Percentiles rank a stretch among this genome's conserved stretches.
These are phyloP conservation scores for Rhazya stricta DNA, from an alignment of 257 asterid species.

Conservation along the genomic window DNA sequence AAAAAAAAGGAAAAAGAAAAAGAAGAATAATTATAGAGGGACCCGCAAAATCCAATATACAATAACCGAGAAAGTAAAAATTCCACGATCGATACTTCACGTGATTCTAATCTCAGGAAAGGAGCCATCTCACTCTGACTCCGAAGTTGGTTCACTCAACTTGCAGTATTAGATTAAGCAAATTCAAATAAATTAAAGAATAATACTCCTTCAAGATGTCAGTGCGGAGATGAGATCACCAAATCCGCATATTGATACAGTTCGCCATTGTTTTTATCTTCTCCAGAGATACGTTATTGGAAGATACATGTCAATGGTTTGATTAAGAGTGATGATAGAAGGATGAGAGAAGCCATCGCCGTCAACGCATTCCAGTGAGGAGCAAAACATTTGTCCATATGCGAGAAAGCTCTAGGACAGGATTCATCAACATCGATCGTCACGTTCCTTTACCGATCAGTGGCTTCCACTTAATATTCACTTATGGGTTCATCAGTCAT, in stretches of 20 bases:
- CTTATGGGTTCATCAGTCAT: background rate
- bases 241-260: background rate
- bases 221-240: background rate
- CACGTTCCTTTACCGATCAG: background rate
- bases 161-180: background rate
- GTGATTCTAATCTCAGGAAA: background rate
- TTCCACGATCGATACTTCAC: background rate
- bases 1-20: background rate
- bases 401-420: background rate
- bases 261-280: background rate
- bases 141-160: background rate
- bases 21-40: background rate
- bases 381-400: conserved; percentile 5
- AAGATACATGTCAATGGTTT: no score
- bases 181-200: no score
- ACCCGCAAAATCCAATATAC: background rate
- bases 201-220: no score
- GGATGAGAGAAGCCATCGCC: background rate
- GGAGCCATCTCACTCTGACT: background rate
- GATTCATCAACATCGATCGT: background rate
- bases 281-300: background rate
- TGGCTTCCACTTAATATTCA: background rate
- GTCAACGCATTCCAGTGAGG: background rate
- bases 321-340: background rate
- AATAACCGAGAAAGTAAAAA: background rate